Evolutionary conservation across 1,284 basidiomycete genomes (phyloP), one percentile per base, ranked within the genome.

Genomic region (Athelia sp.): DNA sequence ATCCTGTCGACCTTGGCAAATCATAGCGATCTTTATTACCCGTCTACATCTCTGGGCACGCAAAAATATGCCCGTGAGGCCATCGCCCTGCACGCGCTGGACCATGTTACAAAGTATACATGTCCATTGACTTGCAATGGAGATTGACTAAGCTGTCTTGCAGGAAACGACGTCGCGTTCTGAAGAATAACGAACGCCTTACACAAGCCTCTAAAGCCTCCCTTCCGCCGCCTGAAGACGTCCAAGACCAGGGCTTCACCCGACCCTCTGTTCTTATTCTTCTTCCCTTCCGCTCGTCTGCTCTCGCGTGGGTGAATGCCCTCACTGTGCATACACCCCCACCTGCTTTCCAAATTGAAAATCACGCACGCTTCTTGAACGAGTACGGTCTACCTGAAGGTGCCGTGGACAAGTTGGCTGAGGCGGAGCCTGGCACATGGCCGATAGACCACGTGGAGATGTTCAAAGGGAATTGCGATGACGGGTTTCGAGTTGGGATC

Each of bases 181-280:
- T 98, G 14, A 95, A 95, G 64, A 97, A 96, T 67, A 98, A 98
- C 62, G 93, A 98, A 58, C 84, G 85, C 43, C 76, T 98, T 13
- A 78, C 87, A 0, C 79, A 84, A 55, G 80, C 82, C 3, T 65
- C 75, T 1, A 81, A 88, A 68, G 62, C 74, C 14, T 70, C 73
- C 51, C 67, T 74, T 32, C 63, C 74, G 6, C 73, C 76, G 4
- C 79, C 80, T 6, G 80, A 84, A 62, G 88, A 92, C 54, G 80
- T 92, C 6, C 89, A 93, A 66, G 96, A 99, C 64, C 96, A 98
- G 76, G 95, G 96, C 19, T 99, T 98, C 70, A 98, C 95, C 1
- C 87, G 97, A 8, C 96, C 97, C 18, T 96, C 96, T 36, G 78
- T 97, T 11, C 32, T 34, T n/a, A 11, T 34, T n/a, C 82, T 99